phyloP scores from a whole-genome alignment of 2,329 filamentous ascomycete genomes.

The Scytalidium sp. region DNA sequence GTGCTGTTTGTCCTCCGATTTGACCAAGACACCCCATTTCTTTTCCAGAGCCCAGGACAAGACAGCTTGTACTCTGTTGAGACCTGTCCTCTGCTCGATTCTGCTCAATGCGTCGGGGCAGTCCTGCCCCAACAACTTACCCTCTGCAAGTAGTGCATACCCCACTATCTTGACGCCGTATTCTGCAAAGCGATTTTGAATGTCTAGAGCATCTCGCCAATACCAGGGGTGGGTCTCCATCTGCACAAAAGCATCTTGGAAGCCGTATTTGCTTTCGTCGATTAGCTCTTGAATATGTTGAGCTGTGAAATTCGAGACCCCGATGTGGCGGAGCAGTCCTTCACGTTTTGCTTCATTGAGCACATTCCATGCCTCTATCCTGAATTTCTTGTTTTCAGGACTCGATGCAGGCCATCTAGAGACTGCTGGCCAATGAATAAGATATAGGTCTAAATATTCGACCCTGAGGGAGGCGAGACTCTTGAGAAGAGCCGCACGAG shows the following conservation, averaged over 20 bases:
- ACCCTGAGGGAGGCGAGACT: slow-evolving; percentile 56
- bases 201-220: slow-evolving; percentile 17
- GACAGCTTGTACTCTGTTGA: slow-evolving; percentile 11
- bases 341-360: slow-evolving; percentile 64
- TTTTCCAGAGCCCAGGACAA: slow-evolving; percentile 14
- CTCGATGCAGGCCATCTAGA: slow-evolving; percentile 41
- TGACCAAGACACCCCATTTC: slow-evolving; percentile 12
- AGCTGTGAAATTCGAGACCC: slow-evolving; percentile 81
- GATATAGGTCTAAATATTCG: slow-evolving; percentile 64
- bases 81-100: slow-evolving; percentile 6
- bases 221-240: slow-evolving; percentile 69
- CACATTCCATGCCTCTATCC: slow-evolving; percentile 64
- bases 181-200: slow-evolving; percentile 10
- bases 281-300: slow-evolving; percentile 73
- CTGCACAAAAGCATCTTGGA: slow-evolving; percentile 70
- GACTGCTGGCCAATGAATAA: slow-evolving; percentile 64
- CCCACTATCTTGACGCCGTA: slow-evolving; percentile 9
- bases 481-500: slow-evolving; percentile 53
- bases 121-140: slow-evolving; percentile 9
- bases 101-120: slow-evolving; percentile 7
- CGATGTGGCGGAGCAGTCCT: slow-evolving; percentile 73
- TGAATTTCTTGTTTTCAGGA: slow-evolving; percentile 49
- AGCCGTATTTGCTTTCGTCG: slow-evolving; percentile 47
- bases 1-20: slow-evolving; percentile 9
- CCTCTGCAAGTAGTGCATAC: slow-evolving; percentile 19